Base-by-base conservation (phyloP, 139 green algal species). In the Chlorella vulgaris region DNA sequence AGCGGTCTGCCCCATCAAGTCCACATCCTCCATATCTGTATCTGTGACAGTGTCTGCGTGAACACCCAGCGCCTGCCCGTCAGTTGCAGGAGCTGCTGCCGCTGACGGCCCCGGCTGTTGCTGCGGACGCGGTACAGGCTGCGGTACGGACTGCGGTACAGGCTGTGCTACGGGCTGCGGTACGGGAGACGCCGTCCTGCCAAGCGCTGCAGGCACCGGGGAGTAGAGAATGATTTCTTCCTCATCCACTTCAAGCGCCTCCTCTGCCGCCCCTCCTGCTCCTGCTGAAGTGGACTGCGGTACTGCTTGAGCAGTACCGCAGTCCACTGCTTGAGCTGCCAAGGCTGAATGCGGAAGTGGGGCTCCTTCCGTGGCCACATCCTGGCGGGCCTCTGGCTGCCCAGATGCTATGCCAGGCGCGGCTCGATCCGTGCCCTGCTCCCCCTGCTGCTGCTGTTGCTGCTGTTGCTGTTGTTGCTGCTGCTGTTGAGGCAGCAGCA, bases 151-250 rank as follows among this genome's bases (percentile, higher is more conserved):
- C 55, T 65, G 55, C 55, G 28, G 55, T 29, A 10, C n/a, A 22
- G 62, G 26, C n/a, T n/a, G 26, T 38, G 62, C 62, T 4, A 40
- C 7, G 62, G 62, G 29, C 62, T 21, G 7, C 7, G 62, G 7
- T 40, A 29, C 6, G 26, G 62, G 7, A 6, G 62, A 40, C 18
- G 55, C 55, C 22, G 28, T 28, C 22, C 55, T 65, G 55, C 18
- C 55, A 28, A 21, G 5, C 21, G 55, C 55, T 5, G 55, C 55
- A 10, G 15, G 13, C 10, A 15, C 13, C 15, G 55, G 55, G 18
- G 55, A 28, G n/a, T 65, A 65, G 18, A 65, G 55, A n/a, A 65
- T 65, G 22, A 65, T n/a, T n/a, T 65, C 55, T 29, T 65, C 55
- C 55, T 65, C 55, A 28, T 65, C 55, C 55, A 31, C 55, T 21